Conservation (phyloP, 2,329 filamentous ascomycete genomes). For the Fusarium sp. region DNA sequence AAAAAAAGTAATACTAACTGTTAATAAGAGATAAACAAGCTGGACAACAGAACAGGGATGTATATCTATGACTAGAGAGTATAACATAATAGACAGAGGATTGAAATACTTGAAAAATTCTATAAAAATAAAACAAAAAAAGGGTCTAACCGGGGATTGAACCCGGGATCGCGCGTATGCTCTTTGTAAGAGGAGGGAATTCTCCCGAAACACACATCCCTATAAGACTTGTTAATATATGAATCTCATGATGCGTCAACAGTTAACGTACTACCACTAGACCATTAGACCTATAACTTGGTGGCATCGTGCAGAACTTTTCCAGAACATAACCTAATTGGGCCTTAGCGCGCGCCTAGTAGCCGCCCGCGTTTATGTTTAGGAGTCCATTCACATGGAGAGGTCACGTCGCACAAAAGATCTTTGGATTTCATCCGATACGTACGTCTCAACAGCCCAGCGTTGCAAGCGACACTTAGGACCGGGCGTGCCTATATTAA, state of each 20-base stretch:
- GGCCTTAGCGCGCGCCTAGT: background rate
- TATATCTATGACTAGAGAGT: background rate
- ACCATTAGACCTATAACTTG: background rate
- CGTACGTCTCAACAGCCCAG: background rate
- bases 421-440: background rate
- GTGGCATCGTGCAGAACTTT: background rate
- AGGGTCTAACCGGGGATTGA: background rate
- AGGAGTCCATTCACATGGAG: background rate
- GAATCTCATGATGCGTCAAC: background rate
- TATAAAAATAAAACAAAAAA: background rate
- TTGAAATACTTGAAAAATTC: background rate
- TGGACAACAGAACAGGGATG: no score
- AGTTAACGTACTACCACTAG: background rate
- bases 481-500: background rate
- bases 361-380: background rate
- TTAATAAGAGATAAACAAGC: no score
- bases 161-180: background rate
- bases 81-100: background rate
- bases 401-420: background rate
- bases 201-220: background rate
- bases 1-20: no score
- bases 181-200: background rate
- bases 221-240: background rate
- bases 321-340: background rate
- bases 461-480: background rate